Evolutionary conservation across 257 asterid species (phyloP).

Genomic region (Scutellaria galericulata): DNA sequence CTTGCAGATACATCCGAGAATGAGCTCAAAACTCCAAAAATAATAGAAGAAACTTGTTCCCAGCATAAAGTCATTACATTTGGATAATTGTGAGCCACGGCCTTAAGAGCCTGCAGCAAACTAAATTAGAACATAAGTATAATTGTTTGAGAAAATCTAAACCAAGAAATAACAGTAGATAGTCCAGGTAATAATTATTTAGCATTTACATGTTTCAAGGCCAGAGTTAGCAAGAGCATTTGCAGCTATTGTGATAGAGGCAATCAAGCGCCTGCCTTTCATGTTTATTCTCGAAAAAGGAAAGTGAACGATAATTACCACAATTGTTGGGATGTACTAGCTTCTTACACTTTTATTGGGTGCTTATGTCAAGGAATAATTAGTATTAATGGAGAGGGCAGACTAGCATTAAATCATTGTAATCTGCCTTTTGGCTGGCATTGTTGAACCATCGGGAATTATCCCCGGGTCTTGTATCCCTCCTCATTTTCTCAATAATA

Average conservation of each 20-base stretch:
- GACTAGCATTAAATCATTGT: no score
- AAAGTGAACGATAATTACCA: no score
- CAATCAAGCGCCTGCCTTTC: not conserved
- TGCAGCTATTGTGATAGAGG: constrained; percentile 15
- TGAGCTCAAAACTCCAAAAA: constrained; percentile 52
- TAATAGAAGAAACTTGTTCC: constrained; percentile 68
- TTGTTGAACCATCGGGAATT: no score
- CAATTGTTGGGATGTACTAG: no score
- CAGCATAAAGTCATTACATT: constrained; percentile 68
- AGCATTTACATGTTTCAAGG: not conserved
- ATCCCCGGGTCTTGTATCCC: no score
- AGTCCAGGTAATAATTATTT: constrained; percentile 2
- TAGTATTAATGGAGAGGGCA: no score
- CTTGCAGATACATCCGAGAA: constrained; percentile 53
- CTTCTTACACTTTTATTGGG: no score
- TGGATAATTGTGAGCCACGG: constrained; percentile 93
- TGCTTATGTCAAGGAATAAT: no score
- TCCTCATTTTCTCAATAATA: no score
- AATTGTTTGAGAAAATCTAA: constrained; percentile 13
- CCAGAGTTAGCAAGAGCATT: constrained; percentile 26
- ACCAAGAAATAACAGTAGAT: not conserved
- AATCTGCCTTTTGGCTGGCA: no score
- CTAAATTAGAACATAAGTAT: constrained; percentile 37
- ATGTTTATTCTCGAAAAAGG: no score
- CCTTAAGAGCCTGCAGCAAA: constrained; percentile 81